These are phyloP conservation scores for Avena insularis DNA, from an alignment of 176 grass and related monocot genomes.

Conservation along the genomic window DNA sequence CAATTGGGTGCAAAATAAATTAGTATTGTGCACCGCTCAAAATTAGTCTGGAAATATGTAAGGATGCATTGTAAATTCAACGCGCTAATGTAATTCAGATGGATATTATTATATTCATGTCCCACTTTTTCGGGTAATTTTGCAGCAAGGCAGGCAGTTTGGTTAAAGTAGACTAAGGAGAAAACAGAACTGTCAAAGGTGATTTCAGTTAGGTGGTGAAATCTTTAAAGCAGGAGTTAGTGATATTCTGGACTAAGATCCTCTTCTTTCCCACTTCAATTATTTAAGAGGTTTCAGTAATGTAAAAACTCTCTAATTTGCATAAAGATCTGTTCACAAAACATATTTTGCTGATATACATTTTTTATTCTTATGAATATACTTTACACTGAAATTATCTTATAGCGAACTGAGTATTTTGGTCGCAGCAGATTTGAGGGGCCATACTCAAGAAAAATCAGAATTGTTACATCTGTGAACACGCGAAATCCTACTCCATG, in stretches of 20 bases:
- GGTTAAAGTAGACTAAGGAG: slow-evolving; percentile 11
- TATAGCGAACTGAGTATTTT: neutral
- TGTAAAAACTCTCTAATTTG: neutral
- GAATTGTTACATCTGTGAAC: neutral
- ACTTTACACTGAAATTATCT: neutral
- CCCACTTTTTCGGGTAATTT: neutral
- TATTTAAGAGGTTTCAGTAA: neutral
- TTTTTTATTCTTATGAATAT: neutral
- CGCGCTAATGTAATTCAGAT: neutral
- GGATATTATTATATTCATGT: neutral
- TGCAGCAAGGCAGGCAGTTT: neutral
- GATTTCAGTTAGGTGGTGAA: slow-evolving; percentile 14
- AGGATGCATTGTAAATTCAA: neutral
- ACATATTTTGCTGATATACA: neutral
- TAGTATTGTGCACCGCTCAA: neutral
- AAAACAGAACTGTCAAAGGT: neutral
- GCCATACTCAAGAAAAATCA: neutral
- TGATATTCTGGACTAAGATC: neutral
- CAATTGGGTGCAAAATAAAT: neutral
- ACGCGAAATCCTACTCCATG: neutral
- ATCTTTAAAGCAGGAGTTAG: neutral
- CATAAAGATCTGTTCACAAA: neutral
- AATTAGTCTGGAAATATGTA: neutral
- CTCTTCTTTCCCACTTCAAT: neutral
- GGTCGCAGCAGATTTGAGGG: neutral